phyloP scores from a whole-genome alignment of 495 filamentous ascomycete species.

The Trichoderma erinaceum region DNA sequence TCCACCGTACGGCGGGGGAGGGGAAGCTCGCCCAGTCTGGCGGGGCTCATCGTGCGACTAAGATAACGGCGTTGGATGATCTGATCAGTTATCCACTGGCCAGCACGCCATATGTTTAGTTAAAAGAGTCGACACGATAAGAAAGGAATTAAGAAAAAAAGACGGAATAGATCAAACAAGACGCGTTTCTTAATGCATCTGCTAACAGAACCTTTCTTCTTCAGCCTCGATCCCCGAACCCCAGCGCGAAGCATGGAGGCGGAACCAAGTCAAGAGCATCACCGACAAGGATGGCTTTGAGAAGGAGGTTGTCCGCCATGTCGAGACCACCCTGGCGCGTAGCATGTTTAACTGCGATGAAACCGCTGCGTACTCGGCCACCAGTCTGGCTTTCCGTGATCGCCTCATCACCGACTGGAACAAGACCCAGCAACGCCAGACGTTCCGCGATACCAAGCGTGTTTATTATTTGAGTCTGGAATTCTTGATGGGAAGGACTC shows the following conservation, averaged over 20 bases:
- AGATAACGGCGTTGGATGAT: background rate
- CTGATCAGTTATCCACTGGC: background rate
- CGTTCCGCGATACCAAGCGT: slow-evolving; percentile 80
- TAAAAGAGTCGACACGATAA: background rate
- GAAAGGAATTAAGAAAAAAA: background rate
- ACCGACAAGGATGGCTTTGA: slow-evolving; percentile 60
- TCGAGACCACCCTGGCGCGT: slow-evolving; percentile 93
- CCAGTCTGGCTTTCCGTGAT: slow-evolving; percentile 86
- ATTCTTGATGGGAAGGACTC: slow-evolving; percentile 90
- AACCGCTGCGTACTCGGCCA: slow-evolving; percentile 82
- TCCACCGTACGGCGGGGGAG: background rate
- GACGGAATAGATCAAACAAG: background rate
- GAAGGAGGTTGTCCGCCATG: slow-evolving; percentile 81
- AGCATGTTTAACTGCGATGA: slow-evolving; percentile 99
- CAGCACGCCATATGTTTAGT: background rate
- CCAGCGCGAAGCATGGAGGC: slow-evolving; percentile 82
- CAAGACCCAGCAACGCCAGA: slow-evolving; percentile 93
- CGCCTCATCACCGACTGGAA: slow-evolving; percentile 94
- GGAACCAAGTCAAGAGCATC: slow-evolving; percentile 65
- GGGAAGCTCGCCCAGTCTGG: background rate
- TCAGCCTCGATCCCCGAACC: slow-evolving; percentile 74
- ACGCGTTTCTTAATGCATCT: slow-evolving; percentile 17
- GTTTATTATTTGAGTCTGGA: slow-evolving; percentile 96
- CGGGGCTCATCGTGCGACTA: slow-evolving; percentile 10
- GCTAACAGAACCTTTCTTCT: slow-evolving; percentile 21